These are phyloP conservation scores for Didymellaceae sp. DNA, from an alignment of 2,329 filamentous ascomycete genomes.

Conservation along the genomic window DNA sequence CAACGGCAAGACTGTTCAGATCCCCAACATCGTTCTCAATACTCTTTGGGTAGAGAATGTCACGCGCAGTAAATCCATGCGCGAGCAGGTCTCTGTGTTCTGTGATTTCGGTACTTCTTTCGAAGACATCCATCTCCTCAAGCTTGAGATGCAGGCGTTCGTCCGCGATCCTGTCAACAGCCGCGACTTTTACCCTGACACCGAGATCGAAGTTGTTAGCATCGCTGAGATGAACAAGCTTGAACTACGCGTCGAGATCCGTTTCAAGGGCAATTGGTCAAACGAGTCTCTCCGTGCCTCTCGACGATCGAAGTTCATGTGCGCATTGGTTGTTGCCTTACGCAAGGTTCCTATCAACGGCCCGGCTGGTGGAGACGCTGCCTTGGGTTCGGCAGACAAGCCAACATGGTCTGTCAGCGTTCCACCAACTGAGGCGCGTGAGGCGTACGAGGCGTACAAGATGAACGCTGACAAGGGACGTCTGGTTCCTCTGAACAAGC, in stretches of 20 bases:
- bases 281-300: constrained; percentile 80
- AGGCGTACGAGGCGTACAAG: constrained; percentile 61
- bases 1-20: constrained; percentile 78
- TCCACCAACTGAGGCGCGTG: constrained; percentile 69
- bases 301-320: constrained; percentile 95
- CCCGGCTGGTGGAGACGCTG: constrained; percentile 74
- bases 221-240: constrained; percentile 89
- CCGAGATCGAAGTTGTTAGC: constrained; percentile 77
- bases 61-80: constrained; percentile 89
- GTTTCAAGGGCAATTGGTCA: constrained; percentile 74
- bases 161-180: constrained; percentile 83
- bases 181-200: constrained; percentile 87
- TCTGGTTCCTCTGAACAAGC: constrained; percentile 62
- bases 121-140: constrained; percentile 86
- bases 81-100: constrained; percentile 79
- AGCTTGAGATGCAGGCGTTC: constrained; percentile 83
- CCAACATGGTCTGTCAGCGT: constrained; percentile 83
- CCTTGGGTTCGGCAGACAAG: constrained; percentile 69
- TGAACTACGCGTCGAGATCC: constrained; percentile 79
- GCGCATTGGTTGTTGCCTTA: constrained; percentile 82
- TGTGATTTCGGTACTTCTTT: constrained; percentile 87
- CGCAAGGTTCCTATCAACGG: constrained; percentile 85
- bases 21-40: constrained; percentile 92
- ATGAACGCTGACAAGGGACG: constrained; percentile 67
- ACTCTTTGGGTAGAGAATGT: constrained; percentile 95